Base-by-base conservation (phyloP, 768 basidiomycete species). In the Lentinus brumalis region DNA sequence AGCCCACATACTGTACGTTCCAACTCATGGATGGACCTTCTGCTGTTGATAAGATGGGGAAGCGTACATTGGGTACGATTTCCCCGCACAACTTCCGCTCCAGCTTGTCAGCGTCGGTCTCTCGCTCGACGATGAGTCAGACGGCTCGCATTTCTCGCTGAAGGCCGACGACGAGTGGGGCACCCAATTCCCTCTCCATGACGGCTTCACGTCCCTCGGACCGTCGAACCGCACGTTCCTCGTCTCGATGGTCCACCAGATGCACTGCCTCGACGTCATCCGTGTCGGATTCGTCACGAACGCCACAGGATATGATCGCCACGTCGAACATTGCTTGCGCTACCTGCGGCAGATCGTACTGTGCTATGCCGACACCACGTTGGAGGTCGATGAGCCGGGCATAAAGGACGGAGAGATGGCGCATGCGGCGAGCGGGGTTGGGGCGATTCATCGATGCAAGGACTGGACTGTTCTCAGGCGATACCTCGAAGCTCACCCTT, bases 121-220 rank as follows among this genome's bases (percentile, higher is more conserved):
- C 59, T 68, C 63, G 41, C 66, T 75, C 57, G 21, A 26, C 21
- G 21, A 26, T 26, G 63, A 65, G 29, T 55, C 64, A 2, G 69
- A 71, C 35, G 56, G 61, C 7, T 65, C 56, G 0, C 72, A 70
- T 53, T 76, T 75, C 54, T 68, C 68, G 1, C 70, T 77, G 11
- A 64, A 68, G 57, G 66, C 74, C 59, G 75, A 77, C 57, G 68
- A 70, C 57, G 74, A 75, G 39, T 77, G 76, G 76, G 76, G 69
- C 29, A 67, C 72, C 3, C 64, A 75, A 6, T 77, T 71, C 56
- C 61, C 62, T 21, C 11, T 45, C 31, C 44, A 53, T 18, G 31
- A 55, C 54, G 54, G 61, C 40, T 63, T 57, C 62, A 53, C 30
- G 56, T 9, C 30, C 18, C 50, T 66, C 16, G 56, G 57, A 9